Evolutionary conservation across 495 filamentous ascomycete genomes (phyloP), one percentile per base, ranked within the genome.

Genomic region (Rusavskia elegans): DNA sequence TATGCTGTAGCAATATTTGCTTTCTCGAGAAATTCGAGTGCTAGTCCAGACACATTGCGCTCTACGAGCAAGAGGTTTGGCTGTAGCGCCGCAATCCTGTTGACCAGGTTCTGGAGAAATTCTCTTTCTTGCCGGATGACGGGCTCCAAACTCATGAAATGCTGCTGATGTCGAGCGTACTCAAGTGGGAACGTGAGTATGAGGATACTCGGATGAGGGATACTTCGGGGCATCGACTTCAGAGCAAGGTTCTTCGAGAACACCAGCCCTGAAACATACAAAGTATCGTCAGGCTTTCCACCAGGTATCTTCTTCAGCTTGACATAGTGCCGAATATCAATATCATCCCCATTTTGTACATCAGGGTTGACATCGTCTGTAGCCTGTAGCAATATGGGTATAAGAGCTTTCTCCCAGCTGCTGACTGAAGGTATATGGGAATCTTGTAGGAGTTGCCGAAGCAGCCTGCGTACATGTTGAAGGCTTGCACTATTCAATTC

Each of bases 261-360:
- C 10, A 96, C 89, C 13, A 99, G 80, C 0, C 93, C 93, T 30
- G 92, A 93, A 27, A 99, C 82, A 64, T 97, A 97, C 10, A 80
- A 80, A 3, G 92, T 97, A 66, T 99, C 93, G 17, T 84, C 79
- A 39, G 92, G 92, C 49, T 75, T 78, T 27, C 89, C 92, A 19
- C 90, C 89, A 1, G 89, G 83, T 6, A 96, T 89, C 62, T 93
- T 93, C 61, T 99, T 99, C 20, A 99, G 68, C 65, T 99, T 99
- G 42, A 99, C 83, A 60, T 95, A 99, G 60, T 97, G 90, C n/a
- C 92, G 79, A 55, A 99, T 95, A 64, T 99, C 90, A 68, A 97
- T 95, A 59, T 90, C 85, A 60, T 99, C 93, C 2, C 87, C 87
- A 45, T 73, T 74, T 48, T 89, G 81, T 21, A 95, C 82, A 64